Conservation (phyloP, 2,329 filamentous ascomycete species). For the Phaeosphaeriaceae sp. region DNA sequence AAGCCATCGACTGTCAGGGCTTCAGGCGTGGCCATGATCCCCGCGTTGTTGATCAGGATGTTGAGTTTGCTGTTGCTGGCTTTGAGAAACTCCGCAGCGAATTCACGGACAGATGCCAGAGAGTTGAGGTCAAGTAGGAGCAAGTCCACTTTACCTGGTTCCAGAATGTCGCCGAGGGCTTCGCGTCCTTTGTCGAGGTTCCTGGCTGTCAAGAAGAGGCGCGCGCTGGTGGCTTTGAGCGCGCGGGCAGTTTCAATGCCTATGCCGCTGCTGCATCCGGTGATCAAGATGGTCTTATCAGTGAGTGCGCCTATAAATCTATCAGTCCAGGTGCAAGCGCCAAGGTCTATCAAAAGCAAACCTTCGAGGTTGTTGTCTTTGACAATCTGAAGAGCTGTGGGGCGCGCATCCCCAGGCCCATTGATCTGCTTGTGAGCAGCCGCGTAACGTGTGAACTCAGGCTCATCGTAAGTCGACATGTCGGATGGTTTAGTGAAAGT, state of each 20-base stretch:
- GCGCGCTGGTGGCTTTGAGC: conserved; percentile 55
- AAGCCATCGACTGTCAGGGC: conserved; percentile 43
- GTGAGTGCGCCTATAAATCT: conserved; percentile 31
- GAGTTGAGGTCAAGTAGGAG: conserved; percentile 32
- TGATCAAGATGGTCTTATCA: conserved; percentile 33
- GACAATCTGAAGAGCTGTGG: conserved; percentile 51
- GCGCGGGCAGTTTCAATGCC: conserved; percentile 44
- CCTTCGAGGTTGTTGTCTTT: conserved; percentile 41
- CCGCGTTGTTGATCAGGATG: conserved; percentile 27
- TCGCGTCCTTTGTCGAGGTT: conserved; percentile 18
- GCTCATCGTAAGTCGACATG: conserved; percentile 5
- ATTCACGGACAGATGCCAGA: conserved; percentile 25
- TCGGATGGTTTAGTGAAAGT: no score
- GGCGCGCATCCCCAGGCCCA: conserved; percentile 50
- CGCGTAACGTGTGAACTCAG: conserved; percentile 13
- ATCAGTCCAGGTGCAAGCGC: background rate
- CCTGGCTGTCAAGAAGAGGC: conserved; percentile 54
- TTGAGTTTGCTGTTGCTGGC: conserved; percentile 23
- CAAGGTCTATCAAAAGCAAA: background rate
- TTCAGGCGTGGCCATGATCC: conserved; percentile 33
- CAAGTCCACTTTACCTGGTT: conserved; percentile 24
- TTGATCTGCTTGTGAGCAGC: conserved; percentile 15
- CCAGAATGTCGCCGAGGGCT: conserved; percentile 31
- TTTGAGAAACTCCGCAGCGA: conserved; percentile 25
- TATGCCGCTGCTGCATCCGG: conserved; percentile 31